Percentiles rank a stretch among this genome's conserved stretches.
Evolutionary conservation across 306 rosid species (phyloP).

Genomic region (Inga leiocalycina): DNA sequence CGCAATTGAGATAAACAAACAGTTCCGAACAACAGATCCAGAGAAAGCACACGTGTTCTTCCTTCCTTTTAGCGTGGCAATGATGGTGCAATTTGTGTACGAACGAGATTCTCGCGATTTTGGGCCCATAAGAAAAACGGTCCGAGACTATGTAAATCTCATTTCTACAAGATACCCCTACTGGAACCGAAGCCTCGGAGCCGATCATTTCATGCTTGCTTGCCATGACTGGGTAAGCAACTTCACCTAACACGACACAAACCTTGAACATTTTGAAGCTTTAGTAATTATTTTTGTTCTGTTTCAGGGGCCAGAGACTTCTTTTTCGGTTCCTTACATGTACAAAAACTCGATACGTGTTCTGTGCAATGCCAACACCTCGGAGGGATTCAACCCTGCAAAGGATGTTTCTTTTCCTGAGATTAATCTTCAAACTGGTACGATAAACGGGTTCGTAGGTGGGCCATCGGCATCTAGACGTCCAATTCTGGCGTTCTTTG

Average conservation of each 20-base stretch:
- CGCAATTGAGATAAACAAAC: constrained; percentile 67
- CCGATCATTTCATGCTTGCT: constrained; percentile 88
- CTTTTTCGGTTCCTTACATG: constrained; percentile 54
- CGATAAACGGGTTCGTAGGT: constrained; percentile 56
- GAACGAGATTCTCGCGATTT: constrained; percentile 69
- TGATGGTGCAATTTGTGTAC: constrained; percentile 81
- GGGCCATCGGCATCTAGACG: constrained; percentile 85
- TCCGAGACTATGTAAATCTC: constrained; percentile 63
- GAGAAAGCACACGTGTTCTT: constrained; percentile 80
- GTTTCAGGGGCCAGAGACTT: constrained; percentile 77
- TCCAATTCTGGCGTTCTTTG: constrained; percentile 73
- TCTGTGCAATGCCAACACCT: constrained; percentile 91
- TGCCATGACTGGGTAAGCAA: constrained; percentile 91
- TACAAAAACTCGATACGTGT: constrained; percentile 69
- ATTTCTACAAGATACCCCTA: constrained; percentile 59
- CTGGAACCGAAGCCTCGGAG: constrained; percentile 94
- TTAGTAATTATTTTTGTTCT: not conserved
- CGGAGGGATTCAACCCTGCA: constrained; percentile 79
- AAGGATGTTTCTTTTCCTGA: constrained; percentile 91
- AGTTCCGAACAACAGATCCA: constrained; percentile 70
- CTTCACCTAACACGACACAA: not conserved
- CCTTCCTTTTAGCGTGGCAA: constrained; percentile 82
- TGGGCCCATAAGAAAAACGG: constrained; percentile 62
- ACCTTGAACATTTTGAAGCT: not conserved
- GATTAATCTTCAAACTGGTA: constrained; percentile 71